Base-by-base conservation (phyloP, 2,329 filamentous ascomycete species). In the Claviceps pusilla region DNA sequence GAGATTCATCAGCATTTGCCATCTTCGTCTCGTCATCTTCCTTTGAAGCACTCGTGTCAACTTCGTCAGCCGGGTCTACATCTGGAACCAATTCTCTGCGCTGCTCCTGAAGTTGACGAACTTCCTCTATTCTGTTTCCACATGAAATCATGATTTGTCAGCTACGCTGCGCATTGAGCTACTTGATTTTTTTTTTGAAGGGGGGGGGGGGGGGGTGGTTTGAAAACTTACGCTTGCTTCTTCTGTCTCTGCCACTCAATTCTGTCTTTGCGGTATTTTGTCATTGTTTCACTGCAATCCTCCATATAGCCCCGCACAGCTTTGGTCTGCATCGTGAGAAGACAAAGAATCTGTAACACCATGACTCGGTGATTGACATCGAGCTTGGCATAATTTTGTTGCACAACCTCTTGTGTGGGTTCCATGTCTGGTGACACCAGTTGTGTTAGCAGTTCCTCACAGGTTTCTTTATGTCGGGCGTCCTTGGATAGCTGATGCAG, bases 271-370 rank as follows among this genome's bases (percentile, higher is more conserved):
- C 93, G 84, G 64, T 94, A 89, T 54, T 83, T 82, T 1, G 93
- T 98, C 90, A 97, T 96, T 53, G 89, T 87, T 64, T 91, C 87
- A 59, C 86, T 89, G 70, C 90, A 95, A 58, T 91, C 85, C 60
- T 95, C 89, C 75, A 98, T 86, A 65, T 94, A 95, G 16, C 82
- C 84, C 53, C 91, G 84, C 60, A 97, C 80, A 2, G 86, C 83
- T 65, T 89, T 90, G 0, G 93, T 96, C 63, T 89, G 85, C 54
- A 90, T 77, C 2, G 87, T 90, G 57, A 97, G 75, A 74, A 91
- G 83, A 66, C 88, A 89, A 54, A 96, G 80, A 41, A 94, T 85
- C 65, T 96, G 86, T 48, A 98, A 75, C 28, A 84, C 86, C 59
- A 83, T 79, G 43, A 91, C 80, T 14, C 91, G 86, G 52, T 85